These are phyloP conservation scores for Allium sativum DNA, from an alignment of 106 monocot genomes.

Conservation along the genomic window DNA sequence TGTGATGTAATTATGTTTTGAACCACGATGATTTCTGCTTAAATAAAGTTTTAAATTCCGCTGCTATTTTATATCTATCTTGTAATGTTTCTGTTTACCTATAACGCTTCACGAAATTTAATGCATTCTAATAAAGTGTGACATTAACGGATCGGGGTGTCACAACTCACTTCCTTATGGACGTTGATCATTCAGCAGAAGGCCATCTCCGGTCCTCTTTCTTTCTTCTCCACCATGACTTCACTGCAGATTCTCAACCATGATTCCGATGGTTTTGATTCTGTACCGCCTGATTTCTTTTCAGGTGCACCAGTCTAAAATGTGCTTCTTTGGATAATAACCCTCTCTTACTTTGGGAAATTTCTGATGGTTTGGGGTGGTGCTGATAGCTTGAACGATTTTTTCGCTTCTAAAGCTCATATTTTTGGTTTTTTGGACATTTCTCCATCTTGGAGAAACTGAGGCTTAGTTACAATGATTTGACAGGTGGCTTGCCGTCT, in stretches of 20 bases:
- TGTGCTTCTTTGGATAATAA: constrained; percentile 47
- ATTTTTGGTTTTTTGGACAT: constrained; percentile 40
- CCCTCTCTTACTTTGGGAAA: constrained; percentile 12
- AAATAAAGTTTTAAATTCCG: no score
- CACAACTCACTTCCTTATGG: constrained; percentile 32
- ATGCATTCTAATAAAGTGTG: no score
- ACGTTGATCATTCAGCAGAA: constrained; percentile 49
- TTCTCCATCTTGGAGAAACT: constrained; percentile 31
- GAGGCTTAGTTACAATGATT: constrained; percentile 63
- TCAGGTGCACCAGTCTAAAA: constrained; percentile 39
- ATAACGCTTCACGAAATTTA: no score
- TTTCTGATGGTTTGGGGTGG: constrained; percentile 1
- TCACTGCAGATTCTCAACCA: constrained; percentile 32
- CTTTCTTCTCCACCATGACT: constrained; percentile 34
- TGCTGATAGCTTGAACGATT: constrained; percentile 15
- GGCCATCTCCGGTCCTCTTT: constrained; percentile 37
- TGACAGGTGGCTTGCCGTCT: constrained; percentile 33
- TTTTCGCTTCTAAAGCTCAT: constrained; percentile 53
- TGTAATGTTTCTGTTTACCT: no score
- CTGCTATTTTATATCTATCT: no score
- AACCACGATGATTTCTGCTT: no score
- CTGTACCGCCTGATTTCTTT: constrained; percentile 47
- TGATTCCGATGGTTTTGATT: constrained; percentile 43
- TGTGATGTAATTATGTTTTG: no score
- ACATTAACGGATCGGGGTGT: no score